phyloP scores from a whole-genome alignment of 768 basidiomycete species.

The Auricularia sp. region DNA sequence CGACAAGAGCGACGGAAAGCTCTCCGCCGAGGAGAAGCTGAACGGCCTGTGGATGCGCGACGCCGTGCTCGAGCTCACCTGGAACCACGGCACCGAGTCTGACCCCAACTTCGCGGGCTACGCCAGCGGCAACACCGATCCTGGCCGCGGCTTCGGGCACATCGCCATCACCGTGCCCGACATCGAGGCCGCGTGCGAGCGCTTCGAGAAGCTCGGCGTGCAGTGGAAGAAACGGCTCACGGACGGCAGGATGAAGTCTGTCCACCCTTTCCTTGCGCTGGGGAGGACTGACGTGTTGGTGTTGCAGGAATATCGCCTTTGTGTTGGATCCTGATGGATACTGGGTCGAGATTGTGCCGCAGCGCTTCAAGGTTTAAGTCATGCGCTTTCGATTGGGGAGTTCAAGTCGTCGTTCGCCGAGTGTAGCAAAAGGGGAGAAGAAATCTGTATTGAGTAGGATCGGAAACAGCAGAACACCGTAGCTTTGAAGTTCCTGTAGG shows the following conservation, averaged over 20 bases:
- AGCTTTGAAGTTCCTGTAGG: too few species aligned
- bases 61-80: constrained; percentile 21
- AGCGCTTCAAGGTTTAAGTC: constrained; percentile 1
- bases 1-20: constrained; percentile 44
- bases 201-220: constrained; percentile 74
- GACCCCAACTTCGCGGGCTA: constrained; percentile 76
- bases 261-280: not conserved
- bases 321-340: constrained; percentile 77
- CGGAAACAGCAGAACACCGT: too few species aligned
- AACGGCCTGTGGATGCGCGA: constrained; percentile 48
- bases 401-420: not conserved
- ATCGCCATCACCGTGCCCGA: constrained; percentile 60
- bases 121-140: constrained; percentile 75
- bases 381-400: not conserved
- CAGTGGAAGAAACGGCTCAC: constrained; percentile 77
- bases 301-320: constrained; percentile 55
- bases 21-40: constrained; percentile 45
- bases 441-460: too few species aligned
- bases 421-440: not conserved
- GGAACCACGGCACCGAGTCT: constrained; percentile 50
- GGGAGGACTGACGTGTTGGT: not conserved
- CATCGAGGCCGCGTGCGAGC: constrained; percentile 70
- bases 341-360: constrained; percentile 12
- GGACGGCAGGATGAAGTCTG: constrained; percentile 68
- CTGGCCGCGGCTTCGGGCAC: constrained; percentile 38